Evolutionary conservation across 768 basidiomycete species (phyloP), one percentile per base, ranked within the genome.

Genomic region (Hericium erinaceus): DNA sequence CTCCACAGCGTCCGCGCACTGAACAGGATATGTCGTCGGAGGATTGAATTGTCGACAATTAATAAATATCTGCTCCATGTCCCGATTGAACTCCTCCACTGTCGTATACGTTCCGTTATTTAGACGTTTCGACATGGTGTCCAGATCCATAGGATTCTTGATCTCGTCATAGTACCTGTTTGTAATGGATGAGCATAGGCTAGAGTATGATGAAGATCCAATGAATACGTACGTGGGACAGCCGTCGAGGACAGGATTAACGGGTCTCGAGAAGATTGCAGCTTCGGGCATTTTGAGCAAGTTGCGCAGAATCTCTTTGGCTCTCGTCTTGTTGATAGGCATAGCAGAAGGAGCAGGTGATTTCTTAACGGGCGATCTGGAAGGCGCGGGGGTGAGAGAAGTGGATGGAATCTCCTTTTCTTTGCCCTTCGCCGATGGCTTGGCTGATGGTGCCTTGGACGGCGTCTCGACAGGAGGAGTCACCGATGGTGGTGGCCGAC

Each of bases 1-100:
- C 71, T 98, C 93, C 13, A 94, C 77, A 4, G 72, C 69, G 55
- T 89, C 85, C 3, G 89, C 89, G 61, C 84, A 87, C 26, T 76
- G 74, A 50, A 81, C 77, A 3, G 92, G 88, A 60, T 82, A 86
- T 0, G 92, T 91, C 18, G 77, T 81, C 5, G 85, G 81, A 16
- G 89, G 89, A 65, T 99, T 99, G 78, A 98, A 99, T 63, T 84
- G 79, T 37, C 92, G 85, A 69, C 95, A 98, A 66, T 99, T 99
- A 67, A 70, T 76, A 67, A 97, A 87, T 50, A 97, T 81, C 4
- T 95, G 81, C 55, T 89, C 84, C 54, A 90, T 74, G 64, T 98
- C 95, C 60, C 77, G 78, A 57, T 78, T 82, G 60, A 98, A 87
- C 0, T 85, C 82, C 54, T 89, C 92, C 86, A 94, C 91, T 2